Evolutionary conservation across 2,329 filamentous ascomycete species (phyloP), one percentile per base, ranked within the genome.

Genomic region (Hymenoscyphus occultus): DNA sequence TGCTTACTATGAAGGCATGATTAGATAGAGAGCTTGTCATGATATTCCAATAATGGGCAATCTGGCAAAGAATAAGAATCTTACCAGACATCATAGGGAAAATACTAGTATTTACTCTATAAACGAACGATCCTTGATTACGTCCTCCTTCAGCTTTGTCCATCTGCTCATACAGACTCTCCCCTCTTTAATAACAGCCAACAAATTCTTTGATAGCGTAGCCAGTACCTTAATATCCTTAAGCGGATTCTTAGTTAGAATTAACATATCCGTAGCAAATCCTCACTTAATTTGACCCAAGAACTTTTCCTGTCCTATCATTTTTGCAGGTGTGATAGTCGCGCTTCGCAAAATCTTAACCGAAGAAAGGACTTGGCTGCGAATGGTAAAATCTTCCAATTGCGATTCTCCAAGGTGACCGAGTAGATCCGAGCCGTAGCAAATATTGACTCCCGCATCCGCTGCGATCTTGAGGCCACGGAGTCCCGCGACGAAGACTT

Each of bases 171-270:
- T 56, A 61, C 59, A 75, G 16, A 85, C 77, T 14, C 81, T 76
- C 0, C 84, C 84, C 42, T 84, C 83, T 70, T 86, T 86, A 59
- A 86, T 77, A 1, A 86, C 83, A 2, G 77, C 80, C 56, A 84
- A 68, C 7, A 86, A 68, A 65, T 78, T 76, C 60, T 84, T 80
- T 2, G 80, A 80, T 51, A 76, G 70, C 39, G 69, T 82, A 42
- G 40, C 10, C 32, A 87, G 71, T 3, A 85, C 75, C 0, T 77
- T 77, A 19, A 86, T 79, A 70, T 87, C 80, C n/a, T 85, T 79
- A 61, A 87, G 72, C 1, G 84, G 85, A 69, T 86, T 86, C 54
- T 70, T 69, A 48, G 80, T 80, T 54, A 86, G 69, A 2, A 87
- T 74, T 39, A 87, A 67, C 54, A 87, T 56, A 72, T 87, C 85